Conservation (phyloP, 495 filamentous ascomycete species). For the Rhypophila decipiens region DNA sequence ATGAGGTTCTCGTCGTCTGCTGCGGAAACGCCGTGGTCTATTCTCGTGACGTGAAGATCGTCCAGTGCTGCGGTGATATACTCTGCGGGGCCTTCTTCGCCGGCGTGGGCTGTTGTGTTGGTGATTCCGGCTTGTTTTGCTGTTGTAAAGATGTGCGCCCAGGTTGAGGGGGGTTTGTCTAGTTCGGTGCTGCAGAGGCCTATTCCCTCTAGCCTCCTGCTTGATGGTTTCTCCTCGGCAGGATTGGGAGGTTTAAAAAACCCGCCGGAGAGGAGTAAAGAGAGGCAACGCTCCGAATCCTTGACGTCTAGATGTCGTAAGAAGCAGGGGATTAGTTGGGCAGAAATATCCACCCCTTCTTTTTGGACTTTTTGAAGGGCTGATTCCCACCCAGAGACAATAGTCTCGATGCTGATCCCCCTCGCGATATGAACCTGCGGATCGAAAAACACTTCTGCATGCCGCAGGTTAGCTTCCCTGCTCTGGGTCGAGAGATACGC, state of each 20-base stretch:
- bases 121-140: slow-evolving; percentile 47
- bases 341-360: slow-evolving; percentile 59
- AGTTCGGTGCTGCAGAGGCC: slow-evolving; percentile 64
- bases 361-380: slow-evolving; percentile 54
- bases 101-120: slow-evolving; percentile 66
- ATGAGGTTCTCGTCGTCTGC: slow-evolving; percentile 57
- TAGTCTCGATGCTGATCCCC: slow-evolving; percentile 52
- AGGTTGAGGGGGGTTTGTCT: slow-evolving; percentile 57
- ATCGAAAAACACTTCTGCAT: slow-evolving; percentile 78
- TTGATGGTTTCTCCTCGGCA: slow-evolving; percentile 6
- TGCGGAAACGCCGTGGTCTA: slow-evolving; percentile 64
- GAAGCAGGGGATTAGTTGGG: slow-evolving; percentile 61
- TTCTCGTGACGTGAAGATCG: slow-evolving; percentile 48
- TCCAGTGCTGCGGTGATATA: slow-evolving; percentile 63
- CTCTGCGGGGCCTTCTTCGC: slow-evolving; percentile 64
- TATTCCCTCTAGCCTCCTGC: slow-evolving; percentile 52
- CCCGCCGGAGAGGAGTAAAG: slow-evolving; percentile 38
- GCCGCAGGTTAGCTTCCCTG: slow-evolving; percentile 57
- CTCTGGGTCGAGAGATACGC: slow-evolving; percentile 63
- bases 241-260: slow-evolving; percentile 33
- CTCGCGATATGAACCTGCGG: slow-evolving; percentile 66
- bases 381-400: slow-evolving; percentile 52
- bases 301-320: slow-evolving; percentile 59
- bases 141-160: slow-evolving; percentile 49
- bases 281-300: slow-evolving; percentile 44